Conservation (phyloP, 2,329 filamentous ascomycete genomes). For the Leptographium radiaticola region DNA sequence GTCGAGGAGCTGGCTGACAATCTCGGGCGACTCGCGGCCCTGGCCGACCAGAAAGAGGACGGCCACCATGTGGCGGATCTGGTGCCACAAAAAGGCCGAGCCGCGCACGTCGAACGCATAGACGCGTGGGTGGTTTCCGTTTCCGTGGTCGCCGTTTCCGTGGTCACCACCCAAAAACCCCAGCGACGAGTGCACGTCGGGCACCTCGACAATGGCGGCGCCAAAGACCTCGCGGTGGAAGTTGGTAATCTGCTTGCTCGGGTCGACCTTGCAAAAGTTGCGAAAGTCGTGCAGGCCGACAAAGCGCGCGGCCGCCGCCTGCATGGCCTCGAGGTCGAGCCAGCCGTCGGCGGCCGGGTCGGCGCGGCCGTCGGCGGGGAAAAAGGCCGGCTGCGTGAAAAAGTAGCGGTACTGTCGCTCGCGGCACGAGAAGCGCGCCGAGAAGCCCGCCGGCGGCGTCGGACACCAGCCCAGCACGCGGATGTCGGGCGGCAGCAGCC, state of each 20-base stretch:
- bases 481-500: slow-evolving; percentile 79
- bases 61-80: slow-evolving; percentile 88
- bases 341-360: slow-evolving; percentile 48
- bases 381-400: slow-evolving; percentile 87
- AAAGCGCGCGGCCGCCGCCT: slow-evolving; percentile 62
- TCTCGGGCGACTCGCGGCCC: slow-evolving; percentile 60
- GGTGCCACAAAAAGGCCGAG: slow-evolving; percentile 93
- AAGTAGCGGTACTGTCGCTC: slow-evolving; percentile 93
- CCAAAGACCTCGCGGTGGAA: slow-evolving; percentile 70
- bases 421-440: slow-evolving; percentile 82
- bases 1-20: slow-evolving; percentile 67
- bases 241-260: slow-evolving; percentile 76
- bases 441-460: slow-evolving; percentile 63
- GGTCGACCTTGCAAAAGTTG: slow-evolving; percentile 92
- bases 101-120: slow-evolving; percentile 85
- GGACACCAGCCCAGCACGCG: slow-evolving; percentile 89
- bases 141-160: slow-evolving; percentile 16
- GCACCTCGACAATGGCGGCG: slow-evolving; percentile 62
- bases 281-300: slow-evolving; percentile 86
- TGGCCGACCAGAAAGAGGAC: slow-evolving; percentile 89
- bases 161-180: slow-evolving; percentile 31
- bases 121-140: slow-evolving; percentile 42
- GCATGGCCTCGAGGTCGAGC: slow-evolving; percentile 83
- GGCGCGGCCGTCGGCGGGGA: slow-evolving; percentile 35
- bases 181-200: slow-evolving; percentile 37